A percentile compares a stretch with the other conserved stretches of the same genome.
Evolutionary conservation across 1,284 basidiomycete genomes (phyloP).

Genomic region (Rhodotorula mucilaginosa): DNA sequence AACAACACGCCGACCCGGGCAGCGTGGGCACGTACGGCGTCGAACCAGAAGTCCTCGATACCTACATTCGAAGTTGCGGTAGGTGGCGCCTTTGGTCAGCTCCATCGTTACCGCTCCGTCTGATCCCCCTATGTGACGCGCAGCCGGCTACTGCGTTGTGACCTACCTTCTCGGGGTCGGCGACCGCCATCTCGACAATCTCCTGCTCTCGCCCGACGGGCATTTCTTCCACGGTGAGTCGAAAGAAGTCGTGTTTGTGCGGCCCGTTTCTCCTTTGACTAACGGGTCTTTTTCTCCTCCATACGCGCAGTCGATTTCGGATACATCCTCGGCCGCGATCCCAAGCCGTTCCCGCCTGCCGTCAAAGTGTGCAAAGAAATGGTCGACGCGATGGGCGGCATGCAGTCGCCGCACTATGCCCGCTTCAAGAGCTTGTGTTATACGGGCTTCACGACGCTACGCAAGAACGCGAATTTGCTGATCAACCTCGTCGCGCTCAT

Average conservation of each 20-base stretch:
- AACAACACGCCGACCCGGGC: constrained; percentile 82
- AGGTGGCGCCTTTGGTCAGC: constrained; percentile 48
- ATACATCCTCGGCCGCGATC: constrained; percentile 95
- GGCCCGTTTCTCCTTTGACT: background rate
- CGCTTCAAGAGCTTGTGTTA: constrained; percentile 95
- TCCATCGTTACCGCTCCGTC: background rate
- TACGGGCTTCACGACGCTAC: constrained; percentile 89
- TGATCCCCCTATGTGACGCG: background rate
- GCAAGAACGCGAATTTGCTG: constrained; percentile 97
- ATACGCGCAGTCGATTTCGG: constrained; percentile 97
- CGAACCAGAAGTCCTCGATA: constrained; percentile 87
- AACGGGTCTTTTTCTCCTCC: too few species aligned
- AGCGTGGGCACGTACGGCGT: constrained; percentile 90
- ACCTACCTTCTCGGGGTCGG: constrained; percentile 96
- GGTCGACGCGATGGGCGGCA: constrained; percentile 98
- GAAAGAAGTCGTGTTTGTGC: constrained; percentile 5
- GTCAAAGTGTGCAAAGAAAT: constrained; percentile 99
- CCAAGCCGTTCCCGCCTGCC: constrained; percentile 95
- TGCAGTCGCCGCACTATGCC: constrained; percentile 83
- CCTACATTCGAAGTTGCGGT: constrained; percentile 96
- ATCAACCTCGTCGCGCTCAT: constrained; percentile 94
- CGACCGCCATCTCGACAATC: constrained; percentile 94
- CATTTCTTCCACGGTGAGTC: constrained; percentile 53
- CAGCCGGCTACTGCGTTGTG: constrained; percentile 97
- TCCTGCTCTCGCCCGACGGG: constrained; percentile 89